These are phyloP conservation scores for Tetrapisispora namnaoensis DNA, from an alignment of 805 yeast genomes.

Conservation along the genomic window DNA sequence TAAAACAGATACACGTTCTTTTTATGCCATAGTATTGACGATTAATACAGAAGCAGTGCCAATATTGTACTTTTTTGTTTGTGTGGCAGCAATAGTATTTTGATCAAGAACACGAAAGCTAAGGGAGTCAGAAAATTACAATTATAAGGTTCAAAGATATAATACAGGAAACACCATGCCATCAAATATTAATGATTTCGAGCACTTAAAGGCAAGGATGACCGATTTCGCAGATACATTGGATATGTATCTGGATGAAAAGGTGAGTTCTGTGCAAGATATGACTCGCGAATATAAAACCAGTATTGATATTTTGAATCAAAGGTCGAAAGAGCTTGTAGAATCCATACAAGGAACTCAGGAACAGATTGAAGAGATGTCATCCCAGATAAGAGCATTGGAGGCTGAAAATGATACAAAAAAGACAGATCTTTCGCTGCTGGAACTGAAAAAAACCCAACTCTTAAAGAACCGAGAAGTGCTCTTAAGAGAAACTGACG, in stretches of 20 bases:
- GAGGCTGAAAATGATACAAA: slow-evolving; percentile 26
- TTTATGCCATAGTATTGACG: too few relatives aligned
- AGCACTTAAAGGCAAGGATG: background rate
- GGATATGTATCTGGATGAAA: background rate
- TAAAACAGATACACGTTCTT: too few relatives aligned
- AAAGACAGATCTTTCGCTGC: slow-evolving; percentile 30
- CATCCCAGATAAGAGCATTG: slow-evolving; percentile 20
- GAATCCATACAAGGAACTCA: background rate
- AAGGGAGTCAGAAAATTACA: background rate
- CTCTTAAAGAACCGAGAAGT: slow-evolving; percentile 25
- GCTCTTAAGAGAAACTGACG: slow-evolving; percentile 27
- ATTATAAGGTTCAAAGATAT: too few relatives aligned
- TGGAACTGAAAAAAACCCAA: slow-evolving; percentile 29
- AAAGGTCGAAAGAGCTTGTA: background rate
- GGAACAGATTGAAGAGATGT: background rate
- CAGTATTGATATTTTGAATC: background rate
- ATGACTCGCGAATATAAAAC: background rate
- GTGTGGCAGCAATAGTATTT: too few relatives aligned
- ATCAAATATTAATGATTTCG: slow-evolving; percentile 8
- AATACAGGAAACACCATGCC: slow-evolving; percentile 10
- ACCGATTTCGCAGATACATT: background rate
- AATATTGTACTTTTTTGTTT: too few relatives aligned
- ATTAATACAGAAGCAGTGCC: too few relatives aligned
- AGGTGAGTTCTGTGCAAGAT: background rate
- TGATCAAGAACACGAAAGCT: background rate